Conservation (phyloP, 2,329 filamentous ascomycete species). For the Aspergillus sp. region DNA sequence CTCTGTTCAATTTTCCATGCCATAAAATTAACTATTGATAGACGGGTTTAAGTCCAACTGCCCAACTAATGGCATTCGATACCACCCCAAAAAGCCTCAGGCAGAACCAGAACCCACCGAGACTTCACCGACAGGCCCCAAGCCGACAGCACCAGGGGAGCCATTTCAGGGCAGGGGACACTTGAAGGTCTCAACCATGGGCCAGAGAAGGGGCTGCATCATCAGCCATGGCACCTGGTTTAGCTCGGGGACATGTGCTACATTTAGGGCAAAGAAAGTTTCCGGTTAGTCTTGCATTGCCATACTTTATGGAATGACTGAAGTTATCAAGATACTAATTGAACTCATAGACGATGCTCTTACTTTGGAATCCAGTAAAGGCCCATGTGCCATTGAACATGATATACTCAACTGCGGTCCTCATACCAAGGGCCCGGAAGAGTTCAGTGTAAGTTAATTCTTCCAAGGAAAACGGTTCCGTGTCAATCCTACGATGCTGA, state of each 20-base stretch:
- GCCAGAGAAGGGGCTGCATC: conserved; percentile 53
- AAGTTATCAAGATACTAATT: background rate
- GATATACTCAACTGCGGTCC: conserved; percentile 52
- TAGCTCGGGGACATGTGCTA: conserved; percentile 62
- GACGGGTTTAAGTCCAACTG: conserved; percentile 61
- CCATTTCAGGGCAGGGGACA: conserved; percentile 58
- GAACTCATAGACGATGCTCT: conserved; percentile 32
- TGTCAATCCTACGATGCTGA: background rate
- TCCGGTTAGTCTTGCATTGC: conserved; percentile 19
- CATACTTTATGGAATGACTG: no score
- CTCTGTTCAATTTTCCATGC: background rate
- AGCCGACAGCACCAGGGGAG: conserved; percentile 25
- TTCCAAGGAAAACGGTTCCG: background rate
- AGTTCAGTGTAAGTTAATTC: conserved; percentile 26
- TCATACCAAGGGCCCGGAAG: conserved; percentile 19
- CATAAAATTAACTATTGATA: conserved; percentile 6
- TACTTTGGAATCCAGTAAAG: conserved; percentile 56
- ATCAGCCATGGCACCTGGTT: conserved; percentile 67
- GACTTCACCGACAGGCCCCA: conserved; percentile 26
- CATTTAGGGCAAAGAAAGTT: conserved; percentile 34
- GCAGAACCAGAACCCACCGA: conserved; percentile 29
- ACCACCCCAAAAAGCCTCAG: conserved; percentile 54
- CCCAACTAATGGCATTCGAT: conserved; percentile 57
- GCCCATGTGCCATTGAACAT: conserved; percentile 52
- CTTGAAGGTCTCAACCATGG: conserved; percentile 47